Evolutionary conservation across 2,329 filamentous ascomycete species (phyloP), one percentile per base, ranked within the genome.

Genomic region (Aspergillus awamori): DNA sequence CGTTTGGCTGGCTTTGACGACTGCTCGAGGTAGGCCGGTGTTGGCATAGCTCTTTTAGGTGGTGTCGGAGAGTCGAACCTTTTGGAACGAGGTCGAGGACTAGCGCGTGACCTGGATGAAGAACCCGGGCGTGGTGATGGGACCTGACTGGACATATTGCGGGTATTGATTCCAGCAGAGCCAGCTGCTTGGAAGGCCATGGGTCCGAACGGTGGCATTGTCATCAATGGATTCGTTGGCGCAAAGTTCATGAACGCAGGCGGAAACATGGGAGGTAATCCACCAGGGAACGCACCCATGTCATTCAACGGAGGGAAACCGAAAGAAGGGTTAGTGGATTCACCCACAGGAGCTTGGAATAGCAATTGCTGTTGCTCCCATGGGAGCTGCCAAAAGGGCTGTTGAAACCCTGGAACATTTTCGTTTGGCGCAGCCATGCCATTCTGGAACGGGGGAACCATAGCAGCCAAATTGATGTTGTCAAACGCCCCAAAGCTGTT

Each of bases 1-100:
- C 66, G 65, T 28, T 73, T 69, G 0, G 86, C 81, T 0, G 78
- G 68, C 13, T 78, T 67, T 4, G 77, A 72, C 2, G 89, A 81
- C 56, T 83, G 82, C 3, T 71, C 57, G n/a, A 92, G 78, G 76
- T 96, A 96, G 51, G 76, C 71, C 0, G 76, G 49, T 1, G 84
- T 84, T 0, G 91, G 86, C 0, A 83, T 70, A 0, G 92, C 17
- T 13, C 41, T 45, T 45, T 45, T 45, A 6, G 13, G 41, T 45
- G 20, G n/a, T 22, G 22, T 22, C 41, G 41, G 20, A 22, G 22
- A 11, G 6, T 45, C 41, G 41, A 22, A 38, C 26, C 26, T 43
- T 8, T 51, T 10, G 0, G 48, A 11, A 22, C 3, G 30, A 13
- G 28, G 24, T 11, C 33, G 33, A 13, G 33, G 33, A 15, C 33